These are phyloP conservation scores for Trichoderma simmonsii DNA, from an alignment of 2,329 filamentous ascomycete genomes.

Conservation along the genomic window DNA sequence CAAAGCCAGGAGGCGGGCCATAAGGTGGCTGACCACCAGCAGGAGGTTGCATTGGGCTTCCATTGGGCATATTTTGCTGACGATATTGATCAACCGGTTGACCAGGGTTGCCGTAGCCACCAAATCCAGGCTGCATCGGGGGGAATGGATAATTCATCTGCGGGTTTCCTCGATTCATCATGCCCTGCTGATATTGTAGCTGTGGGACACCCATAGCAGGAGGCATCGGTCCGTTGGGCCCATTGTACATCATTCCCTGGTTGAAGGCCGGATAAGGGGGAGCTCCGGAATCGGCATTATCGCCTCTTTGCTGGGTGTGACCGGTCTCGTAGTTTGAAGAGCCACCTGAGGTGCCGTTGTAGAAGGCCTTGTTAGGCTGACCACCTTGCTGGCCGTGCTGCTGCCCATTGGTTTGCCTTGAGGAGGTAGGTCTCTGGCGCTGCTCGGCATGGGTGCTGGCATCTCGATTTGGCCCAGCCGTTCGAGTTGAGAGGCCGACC, in stretches of 20 bases:
- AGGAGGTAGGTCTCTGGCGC: slow-evolving; percentile 54
- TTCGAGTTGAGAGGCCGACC: slow-evolving; percentile 77
- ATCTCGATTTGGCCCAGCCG: slow-evolving; percentile 42
- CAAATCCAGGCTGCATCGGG: slow-evolving; percentile 53
- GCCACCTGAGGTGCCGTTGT: slow-evolving; percentile 40
- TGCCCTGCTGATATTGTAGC: slow-evolving; percentile 57
- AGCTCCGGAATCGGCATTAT: slow-evolving; percentile 49
- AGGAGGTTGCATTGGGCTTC: slow-evolving; percentile 49
- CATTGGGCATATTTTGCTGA: slow-evolving; percentile 48
- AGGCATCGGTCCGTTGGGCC: slow-evolving; percentile 43
- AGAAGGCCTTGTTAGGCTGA: slow-evolving; percentile 50
- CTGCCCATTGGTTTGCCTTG: slow-evolving; percentile 49
- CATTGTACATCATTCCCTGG: slow-evolving; percentile 52
- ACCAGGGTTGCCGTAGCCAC: slow-evolving; percentile 48
- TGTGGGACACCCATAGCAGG: slow-evolving; percentile 51
- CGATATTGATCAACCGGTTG: slow-evolving; percentile 56
- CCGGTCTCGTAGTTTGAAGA: slow-evolving; percentile 49
- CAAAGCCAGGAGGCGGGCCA: slow-evolving; percentile 47
- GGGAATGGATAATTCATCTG: slow-evolving; percentile 58
- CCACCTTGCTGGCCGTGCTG: slow-evolving; percentile 40
- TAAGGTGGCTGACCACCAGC: slow-evolving; percentile 43
- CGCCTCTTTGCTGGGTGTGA: slow-evolving; percentile 51
- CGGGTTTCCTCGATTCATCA: slow-evolving; percentile 52
- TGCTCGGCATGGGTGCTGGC: slow-evolving; percentile 45
- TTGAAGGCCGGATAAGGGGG: slow-evolving; percentile 50